Conservation (phyloP, 805 yeast species). For the Wickerhamiella kurtzmanii region DNA sequence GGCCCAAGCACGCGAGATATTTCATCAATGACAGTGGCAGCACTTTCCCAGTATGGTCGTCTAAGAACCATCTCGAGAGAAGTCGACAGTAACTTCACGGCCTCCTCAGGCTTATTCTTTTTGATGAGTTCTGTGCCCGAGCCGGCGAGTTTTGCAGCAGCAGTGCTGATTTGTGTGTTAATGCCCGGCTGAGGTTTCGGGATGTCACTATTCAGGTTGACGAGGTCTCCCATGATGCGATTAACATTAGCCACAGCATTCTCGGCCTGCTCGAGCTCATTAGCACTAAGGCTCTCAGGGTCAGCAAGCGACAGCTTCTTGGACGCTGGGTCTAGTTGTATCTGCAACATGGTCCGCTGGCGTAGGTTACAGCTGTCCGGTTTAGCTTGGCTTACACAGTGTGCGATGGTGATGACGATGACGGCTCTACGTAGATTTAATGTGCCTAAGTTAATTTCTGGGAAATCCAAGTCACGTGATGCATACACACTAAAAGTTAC, state of each 20-base stretch:
- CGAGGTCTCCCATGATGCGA: slow-evolving; percentile 22
- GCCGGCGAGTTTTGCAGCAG: slow-evolving; percentile 26
- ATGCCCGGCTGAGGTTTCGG: slow-evolving; percentile 27
- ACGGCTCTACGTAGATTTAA: too few species aligned
- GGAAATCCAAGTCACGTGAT: too few species aligned
- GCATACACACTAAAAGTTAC: too few species aligned
- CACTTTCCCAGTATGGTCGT: slow-evolving; percentile 31
- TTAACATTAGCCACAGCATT: slow-evolving; percentile 20
- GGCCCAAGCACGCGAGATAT: slow-evolving; percentile 22
- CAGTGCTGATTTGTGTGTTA: slow-evolving; percentile 18
- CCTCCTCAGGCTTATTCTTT: slow-evolving; percentile 23
- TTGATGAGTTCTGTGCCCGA: slow-evolving; percentile 23
- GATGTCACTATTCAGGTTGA: slow-evolving; percentile 22
- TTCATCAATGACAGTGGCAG: slow-evolving; percentile 25
- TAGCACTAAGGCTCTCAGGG: slow-evolving; percentile 2
- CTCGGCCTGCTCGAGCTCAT: slow-evolving; percentile 11
- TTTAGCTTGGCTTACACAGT: too few species aligned
- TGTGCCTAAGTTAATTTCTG: too few species aligned
- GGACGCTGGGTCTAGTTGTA: slow-evolving; percentile 11
- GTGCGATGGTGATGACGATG: too few species aligned
- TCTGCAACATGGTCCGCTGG: slow-evolving; percentile 6
- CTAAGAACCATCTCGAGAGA: slow-evolving; percentile 30
- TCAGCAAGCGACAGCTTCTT: slow-evolving; percentile 10
- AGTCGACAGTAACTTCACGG: slow-evolving; percentile 24
- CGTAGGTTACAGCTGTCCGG: too few species aligned